Percentiles rank a stretch among this genome's conserved stretches.
These are phyloP conservation scores for Solanum medicagineum DNA, from an alignment of 257 asterid genomes.

Conservation along the genomic window DNA sequence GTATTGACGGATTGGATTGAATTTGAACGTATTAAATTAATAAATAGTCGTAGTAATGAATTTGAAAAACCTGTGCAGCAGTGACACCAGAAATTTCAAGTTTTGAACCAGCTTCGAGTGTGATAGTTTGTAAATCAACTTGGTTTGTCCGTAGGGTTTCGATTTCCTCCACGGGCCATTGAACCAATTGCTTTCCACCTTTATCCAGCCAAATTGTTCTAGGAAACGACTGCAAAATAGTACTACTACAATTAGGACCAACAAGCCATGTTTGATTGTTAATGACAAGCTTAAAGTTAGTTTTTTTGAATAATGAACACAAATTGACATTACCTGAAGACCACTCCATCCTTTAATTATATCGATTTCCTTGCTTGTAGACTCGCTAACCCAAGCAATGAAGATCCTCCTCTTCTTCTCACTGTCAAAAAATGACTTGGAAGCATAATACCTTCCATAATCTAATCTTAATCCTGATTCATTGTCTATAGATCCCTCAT, in stretches of 20 bases:
- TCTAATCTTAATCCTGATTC: not conserved
- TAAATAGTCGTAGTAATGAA: not conserved
- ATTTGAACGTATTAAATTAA: not conserved
- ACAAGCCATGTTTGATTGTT: not conserved
- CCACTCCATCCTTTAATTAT: slow-evolving; percentile 17
- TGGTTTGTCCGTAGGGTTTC: not conserved
- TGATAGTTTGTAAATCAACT: not conserved
- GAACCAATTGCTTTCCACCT: not conserved
- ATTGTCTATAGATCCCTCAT: not conserved
- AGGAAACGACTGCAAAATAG: not conserved
- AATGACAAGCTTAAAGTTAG: not conserved
- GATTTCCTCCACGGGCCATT: not conserved
- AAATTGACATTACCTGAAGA: not conserved
- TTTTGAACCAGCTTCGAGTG: not conserved
- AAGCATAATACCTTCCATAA: not conserved
- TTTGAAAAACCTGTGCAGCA: not conserved
- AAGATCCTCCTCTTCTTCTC: slow-evolving; percentile 19
- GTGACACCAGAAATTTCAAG: not conserved
- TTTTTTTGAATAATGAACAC: not conserved
- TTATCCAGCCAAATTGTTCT: not conserved
- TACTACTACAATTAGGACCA: not conserved
- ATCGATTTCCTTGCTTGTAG: slow-evolving; percentile 6
- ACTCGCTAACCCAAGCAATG: slow-evolving; percentile 37
- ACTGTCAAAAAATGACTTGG: slow-evolving; percentile 12
- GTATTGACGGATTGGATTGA: not conserved